A percentile compares a stretch with the other conserved stretches of the same genome.
Evolutionary conservation across 2,329 filamentous ascomycete species (phyloP).

Genomic region (Amesomyces nigricolor): DNA sequence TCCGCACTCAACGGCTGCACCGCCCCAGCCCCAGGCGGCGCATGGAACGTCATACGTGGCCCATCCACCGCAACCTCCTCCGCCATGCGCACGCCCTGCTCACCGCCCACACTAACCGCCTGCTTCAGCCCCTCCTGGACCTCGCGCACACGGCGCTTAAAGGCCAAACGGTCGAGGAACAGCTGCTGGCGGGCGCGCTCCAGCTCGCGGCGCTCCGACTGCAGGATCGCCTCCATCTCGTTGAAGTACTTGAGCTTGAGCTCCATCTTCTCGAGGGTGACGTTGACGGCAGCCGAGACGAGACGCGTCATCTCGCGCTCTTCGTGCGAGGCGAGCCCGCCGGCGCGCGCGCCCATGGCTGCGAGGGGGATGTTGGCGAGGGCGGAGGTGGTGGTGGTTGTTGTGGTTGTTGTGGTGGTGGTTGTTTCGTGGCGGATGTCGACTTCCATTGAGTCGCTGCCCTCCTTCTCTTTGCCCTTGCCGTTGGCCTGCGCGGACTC

Average conservation of each 20-base stretch:
- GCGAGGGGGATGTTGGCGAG: constrained; percentile 78
- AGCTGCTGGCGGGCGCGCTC: constrained; percentile 89
- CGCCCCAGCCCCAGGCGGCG: constrained; percentile 36
- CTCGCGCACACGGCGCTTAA: constrained; percentile 80
- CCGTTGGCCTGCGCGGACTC: constrained; percentile 45
- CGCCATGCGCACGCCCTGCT: constrained; percentile 44
- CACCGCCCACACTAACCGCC: constrained; percentile 45
- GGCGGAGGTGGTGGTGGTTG: constrained; percentile 42
- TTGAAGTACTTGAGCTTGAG: constrained; percentile 94
- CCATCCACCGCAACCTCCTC: constrained; percentile 44
- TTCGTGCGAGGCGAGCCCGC: constrained; percentile 87
- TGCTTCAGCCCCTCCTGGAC: constrained; percentile 69
- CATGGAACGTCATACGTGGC: constrained; percentile 50
- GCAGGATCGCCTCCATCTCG: constrained; percentile 88
- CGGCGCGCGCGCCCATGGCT: constrained; percentile 76
- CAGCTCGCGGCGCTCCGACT: constrained; percentile 86
- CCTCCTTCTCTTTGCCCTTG: constrained; percentile 54
- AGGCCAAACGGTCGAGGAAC: constrained; percentile 84
- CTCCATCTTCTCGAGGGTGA: constrained; percentile 92
- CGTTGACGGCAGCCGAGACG: constrained; percentile 85
- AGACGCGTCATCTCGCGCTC: constrained; percentile 94
- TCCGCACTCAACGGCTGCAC: constrained; percentile 52
- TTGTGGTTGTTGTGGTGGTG: constrained; percentile 46
- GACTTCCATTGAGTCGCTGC: constrained; percentile 58
- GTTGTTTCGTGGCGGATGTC: constrained; percentile 46